phyloP scores from a whole-genome alignment of 441 rosid species.

The Daphne laureola region DNA sequence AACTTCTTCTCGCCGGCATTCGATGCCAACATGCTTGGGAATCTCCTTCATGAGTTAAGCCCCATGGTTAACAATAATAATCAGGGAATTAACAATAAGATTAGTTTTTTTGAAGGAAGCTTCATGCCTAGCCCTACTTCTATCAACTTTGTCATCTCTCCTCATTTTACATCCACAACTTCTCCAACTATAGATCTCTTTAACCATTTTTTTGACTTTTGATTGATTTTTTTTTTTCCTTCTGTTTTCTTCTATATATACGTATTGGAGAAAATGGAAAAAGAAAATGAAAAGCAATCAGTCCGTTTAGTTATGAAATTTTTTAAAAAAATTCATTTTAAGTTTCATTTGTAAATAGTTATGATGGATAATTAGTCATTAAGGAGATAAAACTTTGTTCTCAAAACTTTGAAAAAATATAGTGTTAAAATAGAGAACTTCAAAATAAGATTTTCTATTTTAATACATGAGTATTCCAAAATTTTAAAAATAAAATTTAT shows the following conservation, averaged over 20 bases:
- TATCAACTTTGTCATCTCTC: conserved; percentile 23
- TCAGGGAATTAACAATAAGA: conserved; percentile 31
- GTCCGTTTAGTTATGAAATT: no score
- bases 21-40: conserved; percentile 32
- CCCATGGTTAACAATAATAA: conserved; percentile 24
- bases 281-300: no score
- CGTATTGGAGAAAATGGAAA: conserved; percentile 1
- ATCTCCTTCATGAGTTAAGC: conserved; percentile 55
- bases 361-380: no score
- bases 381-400: no score
- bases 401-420: no score
- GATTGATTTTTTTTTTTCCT: conserved; percentile 5
- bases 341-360: no score
- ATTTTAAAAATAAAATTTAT: no score
- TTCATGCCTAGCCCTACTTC: conserved; percentile 65
- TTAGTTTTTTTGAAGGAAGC: conserved; percentile 30
- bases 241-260: background rate
- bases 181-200: conserved; percentile 46
- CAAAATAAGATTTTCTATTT: no score
- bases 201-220: conserved; percentile 64
- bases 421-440: no score
- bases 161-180: conserved; percentile 31
- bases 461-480: no score
- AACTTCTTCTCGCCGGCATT: conserved; percentile 56
- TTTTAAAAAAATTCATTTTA: no score